A percentile compares a stretch with the other conserved stretches of the same genome.
Evolutionary conservation across 2,329 filamentous ascomycete genomes (phyloP).

Genomic region (Arthrocladium fulminans): DNA sequence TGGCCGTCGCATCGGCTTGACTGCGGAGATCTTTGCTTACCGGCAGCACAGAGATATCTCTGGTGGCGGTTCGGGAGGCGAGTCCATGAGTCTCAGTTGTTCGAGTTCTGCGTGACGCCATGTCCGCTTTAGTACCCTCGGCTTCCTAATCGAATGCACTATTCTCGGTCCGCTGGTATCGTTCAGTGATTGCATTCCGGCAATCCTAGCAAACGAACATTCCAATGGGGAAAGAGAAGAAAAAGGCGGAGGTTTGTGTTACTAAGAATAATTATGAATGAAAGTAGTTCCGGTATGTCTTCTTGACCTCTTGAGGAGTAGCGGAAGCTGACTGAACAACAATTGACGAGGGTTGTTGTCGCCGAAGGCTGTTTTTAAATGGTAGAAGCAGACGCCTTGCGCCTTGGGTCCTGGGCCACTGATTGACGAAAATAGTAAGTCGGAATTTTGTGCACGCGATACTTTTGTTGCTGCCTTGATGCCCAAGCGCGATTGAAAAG

Average conservation of each 20-base stretch:
- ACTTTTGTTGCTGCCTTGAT: constrained; percentile 1
- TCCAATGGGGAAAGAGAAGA: neutral
- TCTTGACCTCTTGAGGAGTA: neutral
- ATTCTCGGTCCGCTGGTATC: neutral
- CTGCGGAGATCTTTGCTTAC: neutral
- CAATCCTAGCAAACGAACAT: constrained; percentile 2
- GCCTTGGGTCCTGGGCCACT: neutral
- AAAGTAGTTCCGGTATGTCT: neutral
- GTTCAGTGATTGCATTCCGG: constrained; percentile 6
- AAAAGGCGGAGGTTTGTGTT: constrained; percentile 6
- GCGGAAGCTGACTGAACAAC: neutral
- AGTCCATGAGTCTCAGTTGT: constrained; percentile 5
- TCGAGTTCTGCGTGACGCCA: constrained; percentile 9
- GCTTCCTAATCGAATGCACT: neutral
- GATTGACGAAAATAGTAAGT: neutral
- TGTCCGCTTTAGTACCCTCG: neutral
- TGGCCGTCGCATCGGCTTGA: neutral
- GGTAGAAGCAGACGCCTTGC: constrained; percentile 1
- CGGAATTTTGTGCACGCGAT: neutral
- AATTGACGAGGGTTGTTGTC: neutral
- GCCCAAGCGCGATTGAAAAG: neutral
- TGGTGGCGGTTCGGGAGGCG: neutral
- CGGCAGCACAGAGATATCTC: neutral
- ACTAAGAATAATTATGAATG: constrained; percentile 2
- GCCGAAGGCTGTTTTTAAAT: neutral